Percentiles rank a stretch among this genome's conserved stretches.
Evolutionary conservation across 192 early-diverging fungal genomes (phyloP).

Genomic region (Coemansia reversa): DNA sequence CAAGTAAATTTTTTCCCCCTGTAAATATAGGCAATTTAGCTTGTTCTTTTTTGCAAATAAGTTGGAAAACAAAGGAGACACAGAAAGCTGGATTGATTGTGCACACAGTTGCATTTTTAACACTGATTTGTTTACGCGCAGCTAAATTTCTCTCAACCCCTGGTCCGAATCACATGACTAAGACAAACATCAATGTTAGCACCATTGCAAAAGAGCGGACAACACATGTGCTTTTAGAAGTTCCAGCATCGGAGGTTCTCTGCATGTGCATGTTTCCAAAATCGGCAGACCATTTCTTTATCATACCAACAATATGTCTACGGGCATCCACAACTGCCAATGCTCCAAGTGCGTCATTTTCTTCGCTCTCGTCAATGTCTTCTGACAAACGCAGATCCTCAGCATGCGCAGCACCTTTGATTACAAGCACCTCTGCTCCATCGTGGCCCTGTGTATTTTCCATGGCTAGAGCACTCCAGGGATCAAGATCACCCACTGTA

Average conservation of each 20-base stretch:
- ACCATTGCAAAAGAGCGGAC: no score
- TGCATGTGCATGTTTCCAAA: neutral
- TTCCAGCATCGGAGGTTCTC: neutral
- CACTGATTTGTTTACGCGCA: no score
- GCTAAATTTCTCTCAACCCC: no score
- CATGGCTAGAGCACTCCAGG: constrained; percentile 21
- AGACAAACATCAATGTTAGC: no score
- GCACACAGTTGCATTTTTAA: no score
- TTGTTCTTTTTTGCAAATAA: no score
- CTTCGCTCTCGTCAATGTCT: neutral
- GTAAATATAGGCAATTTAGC: no score
- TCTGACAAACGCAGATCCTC: constrained; percentile 16
- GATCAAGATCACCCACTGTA: constrained; percentile 31
- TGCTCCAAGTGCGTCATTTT: neutral
- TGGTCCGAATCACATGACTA: neutral
- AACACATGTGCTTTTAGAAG: no score
- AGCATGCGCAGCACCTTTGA: constrained; percentile 22
- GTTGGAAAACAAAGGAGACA: no score
- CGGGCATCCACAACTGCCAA: constrained; percentile 11
- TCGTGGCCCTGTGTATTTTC: no score
- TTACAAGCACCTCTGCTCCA: neutral
- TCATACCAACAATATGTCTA: neutral
- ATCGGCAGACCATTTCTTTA: constrained; percentile 6
- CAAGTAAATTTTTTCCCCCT: no score
- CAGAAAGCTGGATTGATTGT: no score